Evolutionary conservation across 495 filamentous ascomycete genomes (phyloP).

Genomic region (Cercophora newfieldiana): DNA sequence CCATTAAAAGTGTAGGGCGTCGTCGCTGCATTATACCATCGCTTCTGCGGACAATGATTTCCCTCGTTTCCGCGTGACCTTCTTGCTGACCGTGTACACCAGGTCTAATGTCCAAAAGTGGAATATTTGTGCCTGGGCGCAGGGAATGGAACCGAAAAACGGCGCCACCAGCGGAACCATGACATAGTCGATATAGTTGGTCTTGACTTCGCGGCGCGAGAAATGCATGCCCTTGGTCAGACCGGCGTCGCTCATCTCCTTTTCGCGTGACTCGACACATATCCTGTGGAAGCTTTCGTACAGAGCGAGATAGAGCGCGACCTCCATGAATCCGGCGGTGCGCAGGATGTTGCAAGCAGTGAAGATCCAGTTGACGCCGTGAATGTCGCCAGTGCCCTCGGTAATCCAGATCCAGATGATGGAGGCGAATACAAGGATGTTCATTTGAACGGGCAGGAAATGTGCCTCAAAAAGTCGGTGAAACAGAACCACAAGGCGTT

Average conservation of each 20-base stretch:
- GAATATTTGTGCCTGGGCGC: conserved; percentile 60
- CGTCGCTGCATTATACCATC: conserved; percentile 39
- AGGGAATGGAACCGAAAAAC: conserved; percentile 62
- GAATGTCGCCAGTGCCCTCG: conserved; percentile 48
- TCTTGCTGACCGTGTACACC: conserved; percentile 68
- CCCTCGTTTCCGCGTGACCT: conserved; percentile 51
- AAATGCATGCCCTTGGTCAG: conserved; percentile 60
- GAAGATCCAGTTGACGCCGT: conserved; percentile 54
- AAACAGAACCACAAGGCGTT: conserved; percentile 49
- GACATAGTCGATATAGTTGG: conserved; percentile 55
- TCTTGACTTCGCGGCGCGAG: conserved; percentile 52
- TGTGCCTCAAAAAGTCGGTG: conserved; percentile 69
- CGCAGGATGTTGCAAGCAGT: conserved; percentile 58
- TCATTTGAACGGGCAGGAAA: conserved; percentile 64
- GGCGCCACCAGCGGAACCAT: conserved; percentile 62
- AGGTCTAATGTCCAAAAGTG: conserved; percentile 68
- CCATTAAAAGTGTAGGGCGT: conserved; percentile 2
- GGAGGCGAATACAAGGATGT: conserved; percentile 60
- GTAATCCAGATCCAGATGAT: conserved; percentile 54
- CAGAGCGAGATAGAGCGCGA: conserved; percentile 59
- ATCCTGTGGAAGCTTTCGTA: conserved; percentile 64
- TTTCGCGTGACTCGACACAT: conserved; percentile 56
- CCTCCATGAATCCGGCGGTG: conserved; percentile 56
- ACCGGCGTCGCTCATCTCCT: conserved; percentile 63
- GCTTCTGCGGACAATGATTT: conserved; percentile 43